A percentile compares a stretch with the other conserved stretches of the same genome.
phyloP scores from a whole-genome alignment of 1,139 yeast species.

The Arxiozyma heterogenica region DNA sequence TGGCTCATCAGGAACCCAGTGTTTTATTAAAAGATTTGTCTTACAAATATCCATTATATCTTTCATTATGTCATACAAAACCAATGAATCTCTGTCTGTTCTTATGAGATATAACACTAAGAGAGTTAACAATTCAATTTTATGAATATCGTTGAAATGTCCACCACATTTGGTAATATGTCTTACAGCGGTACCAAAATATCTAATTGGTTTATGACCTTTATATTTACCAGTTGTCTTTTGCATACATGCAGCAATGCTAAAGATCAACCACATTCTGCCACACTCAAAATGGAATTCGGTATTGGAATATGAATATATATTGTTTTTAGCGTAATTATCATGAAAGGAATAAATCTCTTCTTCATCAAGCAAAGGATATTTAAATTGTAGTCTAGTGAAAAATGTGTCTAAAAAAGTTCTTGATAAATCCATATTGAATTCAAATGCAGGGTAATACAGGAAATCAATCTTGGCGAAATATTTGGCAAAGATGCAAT shows the following conservation, averaged over 20 bases:
- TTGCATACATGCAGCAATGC: conserved; percentile 40
- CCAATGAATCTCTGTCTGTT: conserved; percentile 47
- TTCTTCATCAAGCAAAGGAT: conserved; percentile 40
- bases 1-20: conserved; percentile 30
- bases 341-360: conserved; percentile 40
- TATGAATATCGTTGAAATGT: conserved; percentile 35
- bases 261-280: conserved; percentile 41
- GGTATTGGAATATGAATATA: conserved; percentile 27
- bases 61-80: conserved; percentile 41
- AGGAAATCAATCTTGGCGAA: conserved; percentile 36
- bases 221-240: conserved; percentile 42
- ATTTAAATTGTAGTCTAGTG: conserved; percentile 42
- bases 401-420: conserved; percentile 42
- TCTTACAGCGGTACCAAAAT: conserved; percentile 46
- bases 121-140: conserved; percentile 41
- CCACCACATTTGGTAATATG: conserved; percentile 40
- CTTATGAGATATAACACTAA: conserved; percentile 45
- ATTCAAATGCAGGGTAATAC: conserved; percentile 39
- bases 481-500: conserved; percentile 36
- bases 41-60: conserved; percentile 41
- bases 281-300: conserved; percentile 43
- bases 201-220: conserved; percentile 41
- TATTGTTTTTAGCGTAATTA: conserved; percentile 34
- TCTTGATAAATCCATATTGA: conserved; percentile 38
- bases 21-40: conserved; percentile 32